Evolutionary conservation across 306 rosid species (phyloP).

Genomic region (Fragaria iinumae): DNA sequence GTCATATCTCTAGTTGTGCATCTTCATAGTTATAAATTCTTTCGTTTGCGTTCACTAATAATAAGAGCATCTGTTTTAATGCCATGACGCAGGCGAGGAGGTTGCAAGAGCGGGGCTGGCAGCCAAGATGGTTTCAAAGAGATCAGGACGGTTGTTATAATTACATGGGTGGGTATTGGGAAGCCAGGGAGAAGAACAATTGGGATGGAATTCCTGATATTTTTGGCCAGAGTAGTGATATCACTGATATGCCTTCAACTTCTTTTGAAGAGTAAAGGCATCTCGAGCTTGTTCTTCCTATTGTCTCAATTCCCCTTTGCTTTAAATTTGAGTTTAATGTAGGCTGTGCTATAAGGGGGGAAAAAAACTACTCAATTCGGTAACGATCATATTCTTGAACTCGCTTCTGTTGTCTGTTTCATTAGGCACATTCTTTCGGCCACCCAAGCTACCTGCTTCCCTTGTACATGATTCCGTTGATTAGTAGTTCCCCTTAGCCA

Average conservation of each 20-base stretch:
- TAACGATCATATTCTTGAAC: conserved; percentile 15
- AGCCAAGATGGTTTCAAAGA: conserved; percentile 88
- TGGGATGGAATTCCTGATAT: conserved; percentile 86
- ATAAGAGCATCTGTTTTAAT: conserved; percentile 16
- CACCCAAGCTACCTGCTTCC: no score
- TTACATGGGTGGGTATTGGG: conserved; percentile 92
- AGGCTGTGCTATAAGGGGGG: conserved; percentile 27
- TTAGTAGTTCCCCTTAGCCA: not conserved
- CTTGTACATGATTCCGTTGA: not conserved
- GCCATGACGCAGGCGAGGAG: conserved; percentile 72
- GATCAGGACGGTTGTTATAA: conserved; percentile 86
- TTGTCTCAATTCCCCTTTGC: conserved; percentile 5
- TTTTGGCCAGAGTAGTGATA: conserved; percentile 68
- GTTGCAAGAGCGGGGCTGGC: conserved; percentile 99
- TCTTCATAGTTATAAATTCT: not conserved
- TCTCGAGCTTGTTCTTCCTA: not conserved
- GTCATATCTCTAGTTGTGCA: not conserved
- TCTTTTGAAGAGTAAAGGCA: conserved; percentile 47
- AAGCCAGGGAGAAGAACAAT: conserved; percentile 61
- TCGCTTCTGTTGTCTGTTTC: not conserved
- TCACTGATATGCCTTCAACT: conserved; percentile 40
- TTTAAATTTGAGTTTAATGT: conserved; percentile 33
- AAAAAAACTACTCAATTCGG: conserved; percentile 9
- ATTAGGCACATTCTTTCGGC: not conserved
- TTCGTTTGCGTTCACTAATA: not conserved